phyloP scores from a whole-genome alignment of 805 yeast genomes.

The Metschnikowia arizonensis region DNA sequence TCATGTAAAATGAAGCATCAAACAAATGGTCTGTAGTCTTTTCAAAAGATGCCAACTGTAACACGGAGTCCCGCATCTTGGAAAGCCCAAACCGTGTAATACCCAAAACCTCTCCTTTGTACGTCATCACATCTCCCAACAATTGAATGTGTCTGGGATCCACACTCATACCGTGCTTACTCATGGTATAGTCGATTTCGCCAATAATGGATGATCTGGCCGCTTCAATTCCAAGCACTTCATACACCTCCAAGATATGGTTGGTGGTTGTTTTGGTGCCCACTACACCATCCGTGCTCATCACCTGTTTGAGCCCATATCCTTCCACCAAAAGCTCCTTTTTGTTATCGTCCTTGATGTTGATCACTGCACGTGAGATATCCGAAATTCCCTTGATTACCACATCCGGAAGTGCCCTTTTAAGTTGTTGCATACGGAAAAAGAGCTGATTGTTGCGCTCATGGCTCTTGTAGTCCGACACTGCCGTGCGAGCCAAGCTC shows the following conservation, averaged over 20 bases:
- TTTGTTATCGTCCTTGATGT: slow-evolving; percentile 78
- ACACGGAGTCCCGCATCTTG: slow-evolving; percentile 96
- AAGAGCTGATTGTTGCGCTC: slow-evolving; percentile 53
- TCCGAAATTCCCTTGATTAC: slow-evolving; percentile 92
- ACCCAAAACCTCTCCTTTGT: slow-evolving; percentile 96
- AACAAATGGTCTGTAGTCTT: slow-evolving; percentile 97
- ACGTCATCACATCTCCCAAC: slow-evolving; percentile 97
- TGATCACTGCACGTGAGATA: slow-evolving; percentile 93
- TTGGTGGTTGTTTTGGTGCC: slow-evolving; percentile 86
- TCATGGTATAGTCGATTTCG: slow-evolving; percentile 96
- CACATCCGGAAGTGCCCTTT: slow-evolving; percentile 78
- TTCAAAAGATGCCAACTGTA: slow-evolving; percentile 95
- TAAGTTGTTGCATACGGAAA: slow-evolving; percentile 84
- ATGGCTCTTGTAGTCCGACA: slow-evolving; percentile 37
- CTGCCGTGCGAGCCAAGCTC: slow-evolving; percentile 27
- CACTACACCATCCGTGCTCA: slow-evolving; percentile 95
- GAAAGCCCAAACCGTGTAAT: slow-evolving; percentile 97
- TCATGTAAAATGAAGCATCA: slow-evolving; percentile 98
- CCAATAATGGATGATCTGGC: slow-evolving; percentile 89
- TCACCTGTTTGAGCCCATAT: slow-evolving; percentile 90
- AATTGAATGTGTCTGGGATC: slow-evolving; percentile 99
- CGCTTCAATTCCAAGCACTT: slow-evolving; percentile 95
- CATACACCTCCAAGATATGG: slow-evolving; percentile 84
- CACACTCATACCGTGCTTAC: slow-evolving; percentile 98
- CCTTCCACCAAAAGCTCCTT: slow-evolving; percentile 96